Evolutionary conservation across 2,329 filamentous ascomycete species (phyloP).

Genomic region (Alternaria solani): DNA sequence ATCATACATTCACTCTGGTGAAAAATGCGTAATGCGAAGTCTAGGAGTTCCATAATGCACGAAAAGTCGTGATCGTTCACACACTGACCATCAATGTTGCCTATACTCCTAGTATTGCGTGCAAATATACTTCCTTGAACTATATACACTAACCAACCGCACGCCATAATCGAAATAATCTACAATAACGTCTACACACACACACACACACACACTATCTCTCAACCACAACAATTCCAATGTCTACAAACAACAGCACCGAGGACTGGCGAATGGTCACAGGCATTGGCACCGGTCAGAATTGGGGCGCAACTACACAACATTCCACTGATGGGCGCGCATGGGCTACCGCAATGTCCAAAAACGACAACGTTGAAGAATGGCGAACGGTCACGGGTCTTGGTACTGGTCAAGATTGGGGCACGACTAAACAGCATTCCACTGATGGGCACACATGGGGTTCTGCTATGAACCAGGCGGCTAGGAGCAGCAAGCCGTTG

Average conservation of each 20-base stretch:
- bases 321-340: neutral
- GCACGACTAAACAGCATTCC: neutral
- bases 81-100: neutral
- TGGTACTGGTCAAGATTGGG: conserved; percentile 14
- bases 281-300: conserved; percentile 13
- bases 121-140: neutral
- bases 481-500: neutral
- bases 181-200: neutral
- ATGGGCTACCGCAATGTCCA: neutral
- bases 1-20: neutral
- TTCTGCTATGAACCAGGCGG: neutral
- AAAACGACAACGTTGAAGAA: neutral
- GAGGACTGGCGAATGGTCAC: conserved; percentile 8
- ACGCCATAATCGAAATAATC: neutral
- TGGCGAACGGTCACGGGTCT: conserved; percentile 13
- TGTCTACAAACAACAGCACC: neutral
- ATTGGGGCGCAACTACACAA: conserved; percentile 7
- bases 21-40: neutral
- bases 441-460: neutral
- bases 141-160: neutral
- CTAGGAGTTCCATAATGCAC: neutral
- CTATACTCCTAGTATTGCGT: neutral
- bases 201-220: neutral
- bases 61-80: neutral
- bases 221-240: neutral